These are phyloP conservation scores for Xylaria multiplex DNA, from an alignment of 2,329 filamentous ascomycete species.

Conservation along the genomic window DNA sequence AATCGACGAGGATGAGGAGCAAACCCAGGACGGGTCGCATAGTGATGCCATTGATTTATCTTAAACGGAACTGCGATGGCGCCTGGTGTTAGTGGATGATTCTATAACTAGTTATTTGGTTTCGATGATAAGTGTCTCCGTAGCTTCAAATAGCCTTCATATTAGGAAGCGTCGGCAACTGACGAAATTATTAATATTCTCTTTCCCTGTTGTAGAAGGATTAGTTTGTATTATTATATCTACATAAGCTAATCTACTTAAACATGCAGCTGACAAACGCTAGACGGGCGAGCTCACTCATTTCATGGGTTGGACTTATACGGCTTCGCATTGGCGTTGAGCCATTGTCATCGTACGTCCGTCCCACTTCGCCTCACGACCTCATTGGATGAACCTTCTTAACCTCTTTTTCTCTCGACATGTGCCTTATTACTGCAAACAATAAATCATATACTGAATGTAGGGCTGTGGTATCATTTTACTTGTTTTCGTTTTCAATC, in stretches of 20 bases:
- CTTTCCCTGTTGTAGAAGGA: not conserved
- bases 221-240: not conserved
- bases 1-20: slow-evolving; percentile 38
- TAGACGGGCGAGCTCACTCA: not conserved
- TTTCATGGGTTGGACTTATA: not conserved
- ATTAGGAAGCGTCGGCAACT: not conserved
- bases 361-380: slow-evolving; percentile 28
- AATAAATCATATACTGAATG: slow-evolving; percentile 2
- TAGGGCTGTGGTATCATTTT: not conserved
- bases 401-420: not conserved
- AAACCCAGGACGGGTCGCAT: slow-evolving; percentile 14
- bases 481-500: not conserved
- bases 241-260: not conserved
- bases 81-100: slow-evolving; percentile 7
- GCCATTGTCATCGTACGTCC: not conserved
- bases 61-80: slow-evolving; percentile 18
- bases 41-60: slow-evolving; percentile 29
- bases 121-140: not conserved
- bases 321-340: not conserved
- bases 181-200: not conserved
- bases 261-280: not conserved
- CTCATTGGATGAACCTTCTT: slow-evolving; percentile 23
- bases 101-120: not conserved
- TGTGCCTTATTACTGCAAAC: not conserved
- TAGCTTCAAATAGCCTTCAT: not conserved